A percentile compares a stretch with the other conserved stretches of the same genome.
These are phyloP conservation scores for Carnegiea gigantea DNA, from an alignment of 179 eudicot species.

Conservation along the genomic window DNA sequence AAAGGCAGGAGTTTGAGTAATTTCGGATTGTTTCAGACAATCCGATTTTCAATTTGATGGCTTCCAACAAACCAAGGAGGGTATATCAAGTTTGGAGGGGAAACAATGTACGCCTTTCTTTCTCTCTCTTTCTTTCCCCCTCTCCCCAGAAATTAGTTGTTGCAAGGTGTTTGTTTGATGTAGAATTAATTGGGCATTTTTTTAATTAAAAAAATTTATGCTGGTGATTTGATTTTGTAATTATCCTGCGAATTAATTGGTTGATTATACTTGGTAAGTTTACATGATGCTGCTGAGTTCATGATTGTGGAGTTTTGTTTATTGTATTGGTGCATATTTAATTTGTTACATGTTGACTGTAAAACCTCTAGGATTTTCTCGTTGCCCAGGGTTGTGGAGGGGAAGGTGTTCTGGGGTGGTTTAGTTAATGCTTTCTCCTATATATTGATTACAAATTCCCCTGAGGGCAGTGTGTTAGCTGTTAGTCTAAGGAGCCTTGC, in stretches of 20 bases:
- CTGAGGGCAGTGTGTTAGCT: neutral
- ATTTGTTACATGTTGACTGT: neutral
- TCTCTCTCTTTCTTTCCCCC: neutral
- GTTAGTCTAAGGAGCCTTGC: neutral
- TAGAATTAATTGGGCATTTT: neutral
- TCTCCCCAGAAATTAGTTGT: neutral
- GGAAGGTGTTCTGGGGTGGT: neutral
- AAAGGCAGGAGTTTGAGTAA: neutral
- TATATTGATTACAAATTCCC: neutral
- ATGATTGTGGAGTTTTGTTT: conserved; percentile 1
- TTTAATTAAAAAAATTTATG: neutral
- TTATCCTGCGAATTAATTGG: neutral
- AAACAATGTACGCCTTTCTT: neutral
- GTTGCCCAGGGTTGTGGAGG: neutral
- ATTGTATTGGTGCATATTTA: neutral
- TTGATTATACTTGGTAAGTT: neutral
- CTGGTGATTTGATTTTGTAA: neutral
- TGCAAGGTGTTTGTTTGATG: neutral
- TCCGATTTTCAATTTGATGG: conserved; percentile 6
- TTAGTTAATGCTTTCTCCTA: neutral
- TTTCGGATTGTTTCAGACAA: neutral
- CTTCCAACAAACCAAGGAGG: conserved; percentile 3
- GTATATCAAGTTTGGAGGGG: conserved; percentile 11
- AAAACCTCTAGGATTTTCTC: neutral
- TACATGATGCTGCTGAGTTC: neutral